phyloP scores from a whole-genome alignment of 352 stramenopile genomes.

The Pythium phragmiticola region DNA sequence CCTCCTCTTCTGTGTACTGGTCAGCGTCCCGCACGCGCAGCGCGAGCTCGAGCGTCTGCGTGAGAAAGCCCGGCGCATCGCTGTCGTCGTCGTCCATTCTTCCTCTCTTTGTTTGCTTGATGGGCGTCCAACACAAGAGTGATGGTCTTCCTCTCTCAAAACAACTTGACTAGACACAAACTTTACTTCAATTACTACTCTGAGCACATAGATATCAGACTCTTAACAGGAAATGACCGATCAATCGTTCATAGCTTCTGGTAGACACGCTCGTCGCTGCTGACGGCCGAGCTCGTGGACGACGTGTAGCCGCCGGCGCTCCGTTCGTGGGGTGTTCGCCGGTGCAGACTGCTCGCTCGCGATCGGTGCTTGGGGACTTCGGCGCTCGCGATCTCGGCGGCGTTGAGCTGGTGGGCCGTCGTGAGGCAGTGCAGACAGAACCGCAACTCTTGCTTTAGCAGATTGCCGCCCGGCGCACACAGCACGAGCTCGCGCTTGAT shows the following conservation, averaged over 20 bases:
- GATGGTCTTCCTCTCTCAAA: not conserved
- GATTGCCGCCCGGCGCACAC: slow-evolving; percentile 2
- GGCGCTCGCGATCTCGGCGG: not conserved
- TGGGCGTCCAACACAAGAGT: not conserved
- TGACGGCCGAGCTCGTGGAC: not conserved
- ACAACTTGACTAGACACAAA: no score
- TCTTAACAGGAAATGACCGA: no score
- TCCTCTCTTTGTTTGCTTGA: not conserved
- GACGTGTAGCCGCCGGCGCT: not conserved
- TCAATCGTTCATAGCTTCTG: not conserved
- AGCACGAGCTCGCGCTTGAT: slow-evolving; percentile 13
- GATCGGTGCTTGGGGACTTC: not conserved
- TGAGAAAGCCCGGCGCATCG: slow-evolving; percentile 11
- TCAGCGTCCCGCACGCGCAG: slow-evolving; percentile 10
- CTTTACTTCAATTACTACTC: no score
- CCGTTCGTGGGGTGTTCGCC: not conserved
- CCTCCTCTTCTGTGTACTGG: slow-evolving; percentile 16
- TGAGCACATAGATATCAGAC: no score
- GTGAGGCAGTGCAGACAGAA: slow-evolving; percentile 11
- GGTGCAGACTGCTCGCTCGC: not conserved
- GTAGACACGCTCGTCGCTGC: not conserved
- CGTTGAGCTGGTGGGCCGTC: slow-evolving; percentile 2
- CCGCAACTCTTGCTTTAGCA: slow-evolving; percentile 6
- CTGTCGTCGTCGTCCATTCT: slow-evolving; percentile 6
- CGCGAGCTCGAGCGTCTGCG: slow-evolving; percentile 12